phyloP scores from a whole-genome alignment of 805 yeast species.

The Ogataea corticis region DNA sequence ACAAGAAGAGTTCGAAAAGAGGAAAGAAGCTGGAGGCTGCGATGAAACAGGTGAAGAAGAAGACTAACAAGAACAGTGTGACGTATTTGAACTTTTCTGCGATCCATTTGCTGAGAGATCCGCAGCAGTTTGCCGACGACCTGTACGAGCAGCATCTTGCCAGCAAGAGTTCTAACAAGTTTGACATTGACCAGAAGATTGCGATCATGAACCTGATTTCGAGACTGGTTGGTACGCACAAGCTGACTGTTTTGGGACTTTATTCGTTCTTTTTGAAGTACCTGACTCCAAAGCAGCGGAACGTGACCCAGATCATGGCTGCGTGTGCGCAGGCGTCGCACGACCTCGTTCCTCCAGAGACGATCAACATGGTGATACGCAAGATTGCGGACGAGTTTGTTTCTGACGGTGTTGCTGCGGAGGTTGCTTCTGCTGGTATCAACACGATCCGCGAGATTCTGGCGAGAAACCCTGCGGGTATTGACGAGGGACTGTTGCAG shows the following conservation, averaged over 20 bases:
- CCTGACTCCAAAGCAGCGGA: slow-evolving; percentile 89
- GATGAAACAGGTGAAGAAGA: slow-evolving; percentile 63
- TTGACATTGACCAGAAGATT: slow-evolving; percentile 85
- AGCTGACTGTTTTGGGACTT: slow-evolving; percentile 83
- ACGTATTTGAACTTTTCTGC: slow-evolving; percentile 90
- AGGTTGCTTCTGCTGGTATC: slow-evolving; percentile 97
- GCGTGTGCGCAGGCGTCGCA: slow-evolving; percentile 97
- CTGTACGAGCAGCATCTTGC: slow-evolving; percentile 72
- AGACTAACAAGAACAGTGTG: slow-evolving; percentile 53
- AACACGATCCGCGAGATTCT: slow-evolving; percentile 93
- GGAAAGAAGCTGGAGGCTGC: slow-evolving; percentile 80
- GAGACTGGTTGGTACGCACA: slow-evolving; percentile 91
- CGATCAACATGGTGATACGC: slow-evolving; percentile 73
- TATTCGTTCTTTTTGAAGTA: slow-evolving; percentile 88
- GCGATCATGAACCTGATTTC: slow-evolving; percentile 85
- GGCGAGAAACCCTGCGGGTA: slow-evolving; percentile 91
- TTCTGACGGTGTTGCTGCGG: slow-evolving; percentile 96
- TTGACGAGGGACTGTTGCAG: slow-evolving; percentile 82
- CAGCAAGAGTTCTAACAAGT: slow-evolving; percentile 66
- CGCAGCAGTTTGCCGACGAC: slow-evolving; percentile 94
- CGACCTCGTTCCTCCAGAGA: slow-evolving; percentile 96
- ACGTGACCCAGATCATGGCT: slow-evolving; percentile 95
- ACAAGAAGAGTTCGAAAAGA: slow-evolving; percentile 79
- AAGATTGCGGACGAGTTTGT: slow-evolving; percentile 97
- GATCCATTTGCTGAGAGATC: slow-evolving; percentile 89